Base-by-base conservation (phyloP, 2,329 filamentous ascomycete species). In the Colletotrichum neosansevieriae region DNA sequence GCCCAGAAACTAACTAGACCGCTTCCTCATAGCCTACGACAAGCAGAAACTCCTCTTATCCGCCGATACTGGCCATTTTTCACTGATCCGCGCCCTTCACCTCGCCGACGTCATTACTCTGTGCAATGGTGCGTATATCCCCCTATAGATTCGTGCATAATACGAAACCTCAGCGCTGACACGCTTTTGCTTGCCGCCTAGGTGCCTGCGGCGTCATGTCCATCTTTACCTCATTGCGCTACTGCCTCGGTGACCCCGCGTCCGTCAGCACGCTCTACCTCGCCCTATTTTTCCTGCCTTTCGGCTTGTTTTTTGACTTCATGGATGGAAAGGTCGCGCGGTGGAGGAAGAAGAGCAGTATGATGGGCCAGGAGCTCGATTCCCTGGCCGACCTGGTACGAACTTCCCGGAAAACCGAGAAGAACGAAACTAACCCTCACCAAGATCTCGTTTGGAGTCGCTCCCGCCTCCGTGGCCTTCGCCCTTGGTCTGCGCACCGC, bases 341-440 rank as follows among this genome's bases (percentile, higher is more conserved):
- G 72, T 98, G 96, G 96, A 90, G 96, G 78, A 92, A 94, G 82
- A 99, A 98, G 90, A 96, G 93, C 75, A 97, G 93, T 75, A 85
- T 99, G 78, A 98, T 99, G 95, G 96, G 96, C 12, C 95, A 98
- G 80, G 96, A 99, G 81, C 84, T 99, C 63, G 96, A 99, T 80
- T 98, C 95, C 6, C 86, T 99, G 54, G 96, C 96, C 63, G 96
- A 99, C 79, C 79, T 99, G 85, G 94, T 97, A 91, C 32, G 88
- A 32, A 36, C n/a, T 11, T 36, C 6, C n/a, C 10, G 17, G 11
- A 32, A 2, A 7, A 19, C 15, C 42, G 17, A 45, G n/a, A 13
- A 40, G 32, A 15, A 54, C 12, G 32, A 40, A 34, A 29, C 24
- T 60, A 36, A 45, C 45, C 1, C 29, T 34, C n/a, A 44, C 29